Evolutionary conservation across 768 basidiomycete genomes (phyloP), one percentile per base, ranked within the genome.

Genomic region (Lactifluus hygrophoroides): DNA sequence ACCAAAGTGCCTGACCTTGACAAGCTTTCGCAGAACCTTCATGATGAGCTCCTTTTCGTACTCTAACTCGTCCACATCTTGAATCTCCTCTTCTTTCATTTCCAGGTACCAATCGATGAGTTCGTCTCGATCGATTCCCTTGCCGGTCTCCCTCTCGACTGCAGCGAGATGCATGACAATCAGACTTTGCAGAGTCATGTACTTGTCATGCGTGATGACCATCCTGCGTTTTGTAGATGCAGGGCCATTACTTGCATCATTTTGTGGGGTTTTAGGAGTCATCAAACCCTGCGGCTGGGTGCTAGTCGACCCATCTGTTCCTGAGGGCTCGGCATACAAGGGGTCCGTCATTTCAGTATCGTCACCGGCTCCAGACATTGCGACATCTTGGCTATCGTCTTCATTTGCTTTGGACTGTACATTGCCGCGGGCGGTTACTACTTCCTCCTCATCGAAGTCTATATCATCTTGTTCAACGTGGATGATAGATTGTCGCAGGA

Each of bases 401-500:
- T 74, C 60, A 27, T 63, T 71, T 9, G 71, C 67, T 13, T 69
- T 66, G 35, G 69, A 69, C 34, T 67, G 73, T 3, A 69, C 71
- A 28, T 73, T 70, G 30, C 66, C 74, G 9, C 77, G 80, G 63
- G 81, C 80, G 19, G 77, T 83, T 53, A 80, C 77, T 2, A 80
- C 72, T 57, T 92, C 92, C 66, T 95, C 92, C 65, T 94, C 91
- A 67, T 98, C 96, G 70, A 98, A 90, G 69, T 96, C 93, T 67
- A 99, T 86, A 66, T 98, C 95, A 68, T 99, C 96, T 70, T 98
- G 94, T 69, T 99, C 96, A 60, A 99, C 94, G 67, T 98, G 96
- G 66, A 99, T 97, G 72, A 99, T 99, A 2, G 96, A 98, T 69
- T 96, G 94, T 25, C 90, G 84, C 13, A 99, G 77, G 19, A 99